Percentiles rank a stretch among this genome's conserved stretches.
Conservation (phyloP, 2,329 filamentous ascomycete genomes). For the Scedosporium aurantiacum region DNA sequence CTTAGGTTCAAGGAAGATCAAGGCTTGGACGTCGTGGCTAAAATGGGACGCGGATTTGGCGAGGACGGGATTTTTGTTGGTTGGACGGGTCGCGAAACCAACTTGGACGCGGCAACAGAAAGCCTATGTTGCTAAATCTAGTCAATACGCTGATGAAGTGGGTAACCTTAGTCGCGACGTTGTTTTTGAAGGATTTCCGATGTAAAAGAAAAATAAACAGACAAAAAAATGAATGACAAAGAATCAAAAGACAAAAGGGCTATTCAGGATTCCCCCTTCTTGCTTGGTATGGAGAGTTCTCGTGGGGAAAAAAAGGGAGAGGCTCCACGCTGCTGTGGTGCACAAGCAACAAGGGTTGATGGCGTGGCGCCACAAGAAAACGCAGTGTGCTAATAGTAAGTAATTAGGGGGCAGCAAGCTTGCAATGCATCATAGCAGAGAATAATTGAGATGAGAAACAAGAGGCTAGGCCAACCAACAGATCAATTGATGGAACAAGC, state of each 20-base stretch:
- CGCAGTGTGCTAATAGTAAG: not conserved
- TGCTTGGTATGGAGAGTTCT: not conserved
- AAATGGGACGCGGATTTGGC: not conserved
- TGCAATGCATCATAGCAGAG: not conserved
- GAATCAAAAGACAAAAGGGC: not conserved
- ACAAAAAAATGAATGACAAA: not conserved
- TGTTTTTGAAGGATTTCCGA: not conserved
- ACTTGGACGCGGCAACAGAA: not conserved
- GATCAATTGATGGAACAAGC: not conserved
- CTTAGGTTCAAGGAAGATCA: not conserved
- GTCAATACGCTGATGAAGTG: not conserved
- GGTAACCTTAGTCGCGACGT: not conserved
- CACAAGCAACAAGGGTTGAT: not conserved
- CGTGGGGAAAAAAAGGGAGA: not conserved
- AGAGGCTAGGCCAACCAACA: not conserved
- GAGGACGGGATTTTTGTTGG: slow-evolving; percentile 1
- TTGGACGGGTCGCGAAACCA: not conserved
- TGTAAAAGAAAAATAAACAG: not conserved
- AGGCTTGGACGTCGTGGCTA: not conserved
- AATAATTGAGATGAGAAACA: not conserved
- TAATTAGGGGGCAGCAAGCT: not conserved
- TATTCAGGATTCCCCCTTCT: not conserved
- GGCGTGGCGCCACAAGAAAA: not conserved
- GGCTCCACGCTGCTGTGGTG: not conserved
- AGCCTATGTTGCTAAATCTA: not conserved